A percentile compares a stretch with the other conserved stretches of the same genome.
Conservation (phyloP, 2,329 filamentous ascomycete species). For the Coniochaeta sp. region DNA sequence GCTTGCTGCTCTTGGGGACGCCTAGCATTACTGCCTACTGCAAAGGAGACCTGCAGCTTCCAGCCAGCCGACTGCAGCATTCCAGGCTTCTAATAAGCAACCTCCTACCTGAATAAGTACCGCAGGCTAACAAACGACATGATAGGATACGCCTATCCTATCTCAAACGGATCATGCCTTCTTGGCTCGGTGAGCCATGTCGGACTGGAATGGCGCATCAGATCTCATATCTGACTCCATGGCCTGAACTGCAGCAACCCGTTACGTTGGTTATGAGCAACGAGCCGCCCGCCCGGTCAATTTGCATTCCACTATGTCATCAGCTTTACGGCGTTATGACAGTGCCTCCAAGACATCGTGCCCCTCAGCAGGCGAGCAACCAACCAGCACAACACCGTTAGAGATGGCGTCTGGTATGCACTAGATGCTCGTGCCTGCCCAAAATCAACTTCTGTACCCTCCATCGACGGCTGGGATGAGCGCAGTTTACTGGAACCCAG, state of each 20-base stretch:
- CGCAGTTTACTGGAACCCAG: background rate
- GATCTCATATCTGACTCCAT: background rate
- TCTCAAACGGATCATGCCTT: background rate
- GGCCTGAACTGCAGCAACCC: background rate
- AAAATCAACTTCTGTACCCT: background rate
- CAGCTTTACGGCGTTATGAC: background rate
- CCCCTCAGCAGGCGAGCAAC: background rate
- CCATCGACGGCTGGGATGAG: background rate
- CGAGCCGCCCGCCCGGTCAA: background rate
- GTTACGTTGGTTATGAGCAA: background rate
- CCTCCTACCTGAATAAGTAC: background rate
- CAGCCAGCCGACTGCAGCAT: background rate
- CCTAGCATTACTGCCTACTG: background rate
- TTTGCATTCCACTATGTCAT: background rate
- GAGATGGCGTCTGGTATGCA: background rate
- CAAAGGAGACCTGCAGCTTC: background rate
- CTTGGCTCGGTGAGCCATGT: background rate
- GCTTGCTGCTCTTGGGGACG: background rate
- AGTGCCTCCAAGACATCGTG: background rate
- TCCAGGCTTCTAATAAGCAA: background rate
- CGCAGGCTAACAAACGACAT: background rate
- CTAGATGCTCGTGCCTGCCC: background rate
- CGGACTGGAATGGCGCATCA: background rate
- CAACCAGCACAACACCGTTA: background rate
- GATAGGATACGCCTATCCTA: background rate